Conservation (phyloP, 2,329 filamentous ascomycete genomes). For the Cytospora chrysosperma region DNA sequence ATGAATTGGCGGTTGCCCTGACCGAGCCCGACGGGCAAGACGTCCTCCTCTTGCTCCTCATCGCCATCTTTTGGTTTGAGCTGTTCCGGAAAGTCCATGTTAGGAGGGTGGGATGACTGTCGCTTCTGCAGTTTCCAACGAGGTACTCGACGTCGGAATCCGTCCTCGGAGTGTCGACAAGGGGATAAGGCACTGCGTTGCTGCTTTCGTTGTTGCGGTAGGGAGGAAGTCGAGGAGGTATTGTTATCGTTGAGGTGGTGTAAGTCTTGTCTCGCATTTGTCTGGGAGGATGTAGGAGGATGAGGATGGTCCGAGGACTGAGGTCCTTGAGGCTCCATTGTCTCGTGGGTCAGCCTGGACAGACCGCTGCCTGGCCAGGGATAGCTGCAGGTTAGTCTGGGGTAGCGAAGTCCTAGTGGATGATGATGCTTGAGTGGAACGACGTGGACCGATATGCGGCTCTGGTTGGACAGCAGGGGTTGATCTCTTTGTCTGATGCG, state of each 20-base stretch:
- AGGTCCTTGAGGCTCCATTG: conserved; percentile 20
- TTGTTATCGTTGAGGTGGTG: conserved; percentile 3
- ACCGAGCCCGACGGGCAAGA: conserved; percentile 47
- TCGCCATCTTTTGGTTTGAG: conserved; percentile 50
- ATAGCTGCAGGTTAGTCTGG: conserved; percentile 20
- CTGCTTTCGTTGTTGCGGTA: conserved; percentile 7
- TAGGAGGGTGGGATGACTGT: conserved; percentile 31
- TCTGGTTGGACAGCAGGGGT: conserved; percentile 15
- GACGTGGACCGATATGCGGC: conserved; percentile 15
- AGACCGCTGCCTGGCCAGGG: conserved; percentile 20
- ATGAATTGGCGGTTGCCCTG: conserved; percentile 43
- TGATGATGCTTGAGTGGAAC: conserved; percentile 14
- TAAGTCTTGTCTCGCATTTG: not conserved
- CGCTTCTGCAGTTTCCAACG: conserved; percentile 46
- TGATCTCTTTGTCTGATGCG: conserved; percentile 5
- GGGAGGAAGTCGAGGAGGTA: conserved; percentile 7
- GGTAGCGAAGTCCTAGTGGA: conserved; percentile 2
- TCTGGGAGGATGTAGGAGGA: conserved; percentile 9
- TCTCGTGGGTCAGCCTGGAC: conserved; percentile 16
- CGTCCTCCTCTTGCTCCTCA: conserved; percentile 49
- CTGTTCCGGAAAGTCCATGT: conserved; percentile 54
- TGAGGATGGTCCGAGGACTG: conserved; percentile 8
- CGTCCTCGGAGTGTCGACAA: conserved; percentile 33
- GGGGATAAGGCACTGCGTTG: conserved; percentile 21
- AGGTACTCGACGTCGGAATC: conserved; percentile 37